Percentiles rank a stretch among this genome's conserved stretches.
Evolutionary conservation across 2,329 filamentous ascomycete species (phyloP).

Genomic region (Stachybotrys echinatus): DNA sequence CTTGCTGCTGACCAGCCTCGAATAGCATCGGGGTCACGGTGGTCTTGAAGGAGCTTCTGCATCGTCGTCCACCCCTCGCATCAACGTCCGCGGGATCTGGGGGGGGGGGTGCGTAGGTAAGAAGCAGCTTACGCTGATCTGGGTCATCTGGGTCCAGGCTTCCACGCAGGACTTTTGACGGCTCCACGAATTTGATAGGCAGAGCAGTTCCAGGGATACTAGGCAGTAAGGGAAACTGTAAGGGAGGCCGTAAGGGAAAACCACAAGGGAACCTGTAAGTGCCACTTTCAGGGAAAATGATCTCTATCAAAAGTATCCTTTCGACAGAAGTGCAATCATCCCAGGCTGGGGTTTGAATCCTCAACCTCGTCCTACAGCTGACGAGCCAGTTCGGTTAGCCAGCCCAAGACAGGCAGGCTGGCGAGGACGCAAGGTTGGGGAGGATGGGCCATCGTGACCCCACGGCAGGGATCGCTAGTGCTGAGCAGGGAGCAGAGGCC

Average conservation of each 20-base stretch:
- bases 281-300: neutral
- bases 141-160: no score
- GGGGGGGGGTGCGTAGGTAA: no score
- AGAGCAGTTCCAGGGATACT: no score
- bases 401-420: neutral
- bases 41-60: neutral
- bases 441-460: neutral
- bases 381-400: neutral
- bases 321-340: neutral
- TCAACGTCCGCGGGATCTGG: no score
- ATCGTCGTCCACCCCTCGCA: neutral
- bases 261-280: no score
- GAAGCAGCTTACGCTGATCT: no score
- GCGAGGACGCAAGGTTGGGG: neutral
- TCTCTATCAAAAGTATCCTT: neutral
- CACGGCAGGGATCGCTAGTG: neutral
- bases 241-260: no score
- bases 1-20: neutral
- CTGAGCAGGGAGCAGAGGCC: neutral
- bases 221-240: no score
- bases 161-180: no score
- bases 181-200: no score
- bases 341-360: neutral
- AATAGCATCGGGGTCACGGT: neutral
- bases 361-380: neutral